Evolutionary conservation across 2,329 filamentous ascomycete species (phyloP), one percentile per base, ranked within the genome.

Genomic region (Penicillium sp.): DNA sequence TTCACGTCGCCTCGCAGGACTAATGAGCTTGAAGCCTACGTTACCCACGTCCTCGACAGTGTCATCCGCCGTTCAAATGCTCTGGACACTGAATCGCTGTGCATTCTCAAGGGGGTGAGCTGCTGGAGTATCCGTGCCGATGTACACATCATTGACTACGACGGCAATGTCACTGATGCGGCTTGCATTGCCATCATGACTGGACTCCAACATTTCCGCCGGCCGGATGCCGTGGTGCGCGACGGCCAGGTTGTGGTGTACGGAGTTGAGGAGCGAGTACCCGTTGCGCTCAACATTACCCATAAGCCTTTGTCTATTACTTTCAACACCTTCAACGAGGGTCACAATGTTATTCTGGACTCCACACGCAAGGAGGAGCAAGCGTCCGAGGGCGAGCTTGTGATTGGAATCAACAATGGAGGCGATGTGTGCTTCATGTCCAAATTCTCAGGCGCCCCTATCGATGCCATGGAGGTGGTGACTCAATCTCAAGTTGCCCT

Each of bases 51-150:
- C 45, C 88, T 99, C 22, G 95, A 99, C 77, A 97, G 97, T 80
- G 94, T 95, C 8, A 87, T 98, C 62, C 93, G 95, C 45, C 89
- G 95, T 62, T 97, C 93, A 1, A 90, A 90, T 68, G 94, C 95
- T 6, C 86, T 99, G 43, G 94, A 98, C 76, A 97, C 93, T 37
- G 95, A 99, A 79, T 97, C 93, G 4, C 85, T 99, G 48, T 99
- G 95, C 77, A 91, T 99, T 25, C 84, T 97, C 30, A 93, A 95
- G 11, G 93, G 92, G 7, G 84, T 90, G 62, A 97, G 96, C 77
- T 95, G 91, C 81, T 99, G 95, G 88, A 90, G 90, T 62, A 84
- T 99, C 64, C 88, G 94, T 60, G 93, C 92, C 22, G 94, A 98
- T 75, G 86, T 98, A 25, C 95, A 99, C 78, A 88, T 98, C 51